Evolutionary conservation across 1,139 yeast genomes (phyloP), one percentile per base, ranked within the genome.

Genomic region (Yamadazyma triangularis): DNA sequence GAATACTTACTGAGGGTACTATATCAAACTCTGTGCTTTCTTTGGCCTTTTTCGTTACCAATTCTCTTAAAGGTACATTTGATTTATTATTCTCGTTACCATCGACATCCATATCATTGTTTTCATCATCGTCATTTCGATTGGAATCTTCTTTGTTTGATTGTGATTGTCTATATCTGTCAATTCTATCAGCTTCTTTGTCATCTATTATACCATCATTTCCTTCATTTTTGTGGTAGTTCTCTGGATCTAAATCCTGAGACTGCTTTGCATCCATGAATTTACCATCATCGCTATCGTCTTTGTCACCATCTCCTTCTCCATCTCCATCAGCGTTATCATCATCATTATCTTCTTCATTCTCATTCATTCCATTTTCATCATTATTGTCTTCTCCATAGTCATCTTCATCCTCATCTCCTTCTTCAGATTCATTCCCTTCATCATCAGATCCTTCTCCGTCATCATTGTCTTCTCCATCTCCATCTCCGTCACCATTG

Each of bases 1-100:
- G 89, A 7, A 83, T 77, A 4, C 89, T 88, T 14, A 79, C 86
- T 3, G 77, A 66, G 1, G 93, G 91, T 22, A 67, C 57, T 2
- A 82, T 73, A 33, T 77, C 84, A 40, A 75, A 77, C 3, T 63
- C 58, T 2, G 65, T 60, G 1, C 83, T 76, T 2, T 55, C 30
- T 29, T 56, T 54, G 2, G 81, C 76, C 27, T 66, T 66, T 23
- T 56, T 50, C 3, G 60, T 56, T 15, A 73, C 51, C 23, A 59
- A 57, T 26, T 61, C 60, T 31, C 78, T 60, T 29, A 56, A 45
- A 11, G 54, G 36, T 18, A 32, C 10, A 24, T 24, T 25, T 15
- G 23, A 12, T n/a, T 21, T 29, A 6, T 24, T 24, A 20, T 25
- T 35, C n/a, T n/a, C n/a, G 26, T 29, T 27, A 9, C 27, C 36